Base-by-base conservation (phyloP, 2,329 filamentous ascomycete genomes). In the Aspergillus piperis region DNA sequence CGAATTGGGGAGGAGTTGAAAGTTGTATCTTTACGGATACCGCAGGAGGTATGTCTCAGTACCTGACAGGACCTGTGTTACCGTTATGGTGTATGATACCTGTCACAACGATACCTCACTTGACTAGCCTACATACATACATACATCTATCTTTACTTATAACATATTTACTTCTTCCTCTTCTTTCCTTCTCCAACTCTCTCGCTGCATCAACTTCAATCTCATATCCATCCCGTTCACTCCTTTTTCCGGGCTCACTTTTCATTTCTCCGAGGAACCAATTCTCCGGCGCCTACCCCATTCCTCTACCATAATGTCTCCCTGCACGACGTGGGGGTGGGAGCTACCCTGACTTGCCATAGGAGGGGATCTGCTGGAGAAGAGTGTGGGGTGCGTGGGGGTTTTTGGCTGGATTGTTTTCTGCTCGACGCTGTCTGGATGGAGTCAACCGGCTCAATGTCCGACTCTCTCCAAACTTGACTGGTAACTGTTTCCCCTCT, bases 251-350 rank as follows among this genome's bases (percentile, higher is more conserved):
- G 30, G 30, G 41, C n/a, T 17, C 25, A 4, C 27, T n/a, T 32
- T n/a, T 50, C 47, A 50, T 50, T 50, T 50, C 47, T 50, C 47
- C 47, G 47, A 50, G 23, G 5, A 8, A 23, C 42, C 44, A 49
- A 49, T 49, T 49, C 44, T 49, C 44, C 44, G 44, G 17, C n/a
- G 4, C 27, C 15, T 49, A 15, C 15, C 23, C 21, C 23, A 44
- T 27, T 25, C 47, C 23, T 19, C 47, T 32, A 13, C 47, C 27
- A 11, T 15, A 8, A 13, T 49, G 44, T 3, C 5, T 15, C 44
- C 44, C 13, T 30, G 21, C 13, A 32, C 11, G 30, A 50, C 47
- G 47, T 50, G 47, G 47, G 47, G 47, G 47, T 50, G 47, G n/a
- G 7, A 17, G 21, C 13, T 11, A 8, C 41, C 19, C 17, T 44